Base-by-base conservation (phyloP, 345 rosid genomes). In the Eucalyptus cloeziana region DNA sequence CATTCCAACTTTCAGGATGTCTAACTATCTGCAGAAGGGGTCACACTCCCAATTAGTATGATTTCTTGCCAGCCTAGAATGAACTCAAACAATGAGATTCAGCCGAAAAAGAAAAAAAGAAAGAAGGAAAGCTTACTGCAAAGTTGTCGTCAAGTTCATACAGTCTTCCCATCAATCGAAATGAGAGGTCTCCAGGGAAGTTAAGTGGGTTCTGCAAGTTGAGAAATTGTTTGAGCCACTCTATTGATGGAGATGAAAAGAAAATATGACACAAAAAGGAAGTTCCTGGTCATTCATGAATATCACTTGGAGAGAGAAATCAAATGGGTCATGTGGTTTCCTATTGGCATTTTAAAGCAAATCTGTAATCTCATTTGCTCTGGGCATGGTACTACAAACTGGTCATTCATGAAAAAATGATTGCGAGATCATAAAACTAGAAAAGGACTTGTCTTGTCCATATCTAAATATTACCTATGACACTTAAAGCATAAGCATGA, bases 121-220 rank as follows among this genome's bases (percentile, higher is more conserved):
- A 64, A n/a, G 60, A 33, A 49, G 13, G 40, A 27, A 62, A 24
- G 50, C 96, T 90, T 89, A 96, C 98, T 88, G 90, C 91, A 79
- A 93, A 94, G 88, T 92, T 89, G 86, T 89, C 89, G 54, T 95
- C 90, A 27, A 96, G 92, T 44, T 96, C 95, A 88, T 95, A 92
- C 88, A 4, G 99, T 96, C 86, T 88, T 94, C 89, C 99, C 98
- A 37, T 95, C 89, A 31, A 95, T 90, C 4, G 92, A 93, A 90
- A 96, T 93, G 85, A 95, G 93, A 49, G 98, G 98, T 92, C 91
- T 93, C 98, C 99, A 95, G 30, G 98, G 99, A 90, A 96, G 95
- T 91, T 88, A 97, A 93, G 96, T 93, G 94, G 64, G 98, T 97
- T 91, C 99, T 97, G 94, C 81, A 81, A 80, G 62, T 47, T 44